Conservation (phyloP, 805 yeast species). For the Monosporozyma servazzii region DNA sequence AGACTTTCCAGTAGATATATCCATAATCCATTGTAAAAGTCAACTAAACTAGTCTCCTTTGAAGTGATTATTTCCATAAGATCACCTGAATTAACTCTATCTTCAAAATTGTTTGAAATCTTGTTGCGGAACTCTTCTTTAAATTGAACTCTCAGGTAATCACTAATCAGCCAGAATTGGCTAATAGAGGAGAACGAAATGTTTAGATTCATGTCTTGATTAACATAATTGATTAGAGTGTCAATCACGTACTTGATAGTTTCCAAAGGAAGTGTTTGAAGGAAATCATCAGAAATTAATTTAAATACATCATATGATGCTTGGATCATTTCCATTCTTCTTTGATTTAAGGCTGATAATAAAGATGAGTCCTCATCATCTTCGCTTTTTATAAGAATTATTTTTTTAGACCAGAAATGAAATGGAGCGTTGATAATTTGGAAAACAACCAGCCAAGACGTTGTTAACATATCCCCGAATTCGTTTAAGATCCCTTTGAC, state of each 20-base stretch:
- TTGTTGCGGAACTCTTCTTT: background rate
- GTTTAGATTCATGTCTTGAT: slow-evolving; percentile 66
- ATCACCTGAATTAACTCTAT: slow-evolving; percentile 9
- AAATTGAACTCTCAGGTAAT: slow-evolving; percentile 40
- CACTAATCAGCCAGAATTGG: slow-evolving; percentile 87
- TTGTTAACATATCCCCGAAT: slow-evolving; percentile 51
- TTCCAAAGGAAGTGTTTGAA: slow-evolving; percentile 59
- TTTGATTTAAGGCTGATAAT: slow-evolving; percentile 34
- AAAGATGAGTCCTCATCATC: slow-evolving; percentile 24
- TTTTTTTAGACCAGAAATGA: slow-evolving; percentile 28
- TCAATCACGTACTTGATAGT: slow-evolving; percentile 60
- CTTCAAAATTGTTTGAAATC: background rate
- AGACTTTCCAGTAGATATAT: slow-evolving; percentile 52
- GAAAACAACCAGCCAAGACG: slow-evolving; percentile 72
- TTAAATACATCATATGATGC: slow-evolving; percentile 74
- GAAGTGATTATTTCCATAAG: slow-evolving; percentile 26
- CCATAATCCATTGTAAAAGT: slow-evolving; percentile 43
- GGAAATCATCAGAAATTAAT: slow-evolving; percentile 75
- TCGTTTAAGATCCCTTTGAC: slow-evolving; percentile 68
- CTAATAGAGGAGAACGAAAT: slow-evolving; percentile 87
- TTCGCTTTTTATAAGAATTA: slow-evolving; percentile 16
- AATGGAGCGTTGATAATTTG: slow-evolving; percentile 52
- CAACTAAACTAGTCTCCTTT: slow-evolving; percentile 11
- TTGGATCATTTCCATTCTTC: slow-evolving; percentile 44
- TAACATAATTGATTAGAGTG: slow-evolving; percentile 60